Evolutionary conservation across 1,284 basidiomycete species (phyloP), one percentile per base, ranked within the genome.

Genomic region (Stygiomarasmius scandens): DNA sequence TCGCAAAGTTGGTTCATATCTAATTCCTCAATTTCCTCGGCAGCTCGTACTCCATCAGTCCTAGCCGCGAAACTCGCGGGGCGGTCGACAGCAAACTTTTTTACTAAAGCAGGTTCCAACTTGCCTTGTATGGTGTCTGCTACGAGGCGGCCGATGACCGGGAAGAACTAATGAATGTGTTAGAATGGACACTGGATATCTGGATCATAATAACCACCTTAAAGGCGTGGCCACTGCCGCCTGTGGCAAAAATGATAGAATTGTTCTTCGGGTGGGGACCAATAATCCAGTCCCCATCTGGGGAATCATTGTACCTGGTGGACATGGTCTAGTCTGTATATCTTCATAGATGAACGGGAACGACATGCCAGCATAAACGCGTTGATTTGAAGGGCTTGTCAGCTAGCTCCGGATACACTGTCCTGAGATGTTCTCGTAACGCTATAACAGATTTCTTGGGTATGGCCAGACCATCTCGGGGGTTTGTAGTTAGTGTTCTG

Each of bases 311-410:
- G 65, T 92, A 91, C 89, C 88, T 91, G 57, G 22, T 10, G 25
- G 24, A 38, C 2, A 29, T 16, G 47, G 34, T 27, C n/a, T 3
- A n/a, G n/a, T 12, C 19, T 41, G n/a, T n/a, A n/a, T n/a, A n/a
- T n/a, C n/a, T n/a, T n/a, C n/a, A n/a, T n/a, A n/a, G n/a, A n/a
- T n/a, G n/a, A n/a, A n/a, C n/a, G n/a, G n/a, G n/a, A n/a, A n/a
- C n/a, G n/a, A 11, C 80, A 69, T 74, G 94, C 92, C 93, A 95
- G 74, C 94, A 96, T 61, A 96, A 75, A 52, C 94, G 79, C 6
- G 92, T 94, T 2, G 74, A 75, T 22, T 71, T 71, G 64, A 93
- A 88, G 0, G 87, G 82, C 67, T 84, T 88, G 61, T 81, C 70
- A 4, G 83, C 87, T 45, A 96, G 78, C 53, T 83, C 82, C 12